Conservation (phyloP, 495 filamentous ascomycete species). For the Xylaria nigripes region DNA sequence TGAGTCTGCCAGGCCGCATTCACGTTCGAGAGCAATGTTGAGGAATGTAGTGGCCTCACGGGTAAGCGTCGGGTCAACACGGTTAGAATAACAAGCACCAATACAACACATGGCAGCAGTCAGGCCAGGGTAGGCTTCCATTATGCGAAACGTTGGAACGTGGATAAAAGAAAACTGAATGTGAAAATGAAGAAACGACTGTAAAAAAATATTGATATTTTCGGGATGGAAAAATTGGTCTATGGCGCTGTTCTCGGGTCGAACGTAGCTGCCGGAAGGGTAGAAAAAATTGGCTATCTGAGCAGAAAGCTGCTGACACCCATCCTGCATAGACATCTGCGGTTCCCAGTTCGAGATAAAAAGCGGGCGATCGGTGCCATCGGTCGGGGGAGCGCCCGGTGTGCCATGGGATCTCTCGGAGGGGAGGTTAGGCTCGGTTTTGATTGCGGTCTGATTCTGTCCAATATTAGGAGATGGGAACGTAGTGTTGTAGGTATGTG, state of each 20-base stretch:
- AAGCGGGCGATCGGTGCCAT: constrained; percentile 27
- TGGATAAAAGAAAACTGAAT: constrained; percentile 63
- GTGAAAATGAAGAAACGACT: constrained; percentile 54
- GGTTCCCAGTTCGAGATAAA: constrained; percentile 36
- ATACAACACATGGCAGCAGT: constrained; percentile 56
- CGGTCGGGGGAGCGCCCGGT: constrained; percentile 33
- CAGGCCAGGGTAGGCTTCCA: constrained; percentile 51
- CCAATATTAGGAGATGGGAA: constrained; percentile 48
- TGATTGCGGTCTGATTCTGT: constrained; percentile 47
- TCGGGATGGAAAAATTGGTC: constrained; percentile 47
- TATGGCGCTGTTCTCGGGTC: constrained; percentile 33
- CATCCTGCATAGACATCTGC: constrained; percentile 36
- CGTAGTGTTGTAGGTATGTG: constrained; percentile 49
- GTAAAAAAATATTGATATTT: constrained; percentile 55
- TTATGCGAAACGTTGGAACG: constrained; percentile 55
- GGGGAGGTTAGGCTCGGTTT: constrained; percentile 38
- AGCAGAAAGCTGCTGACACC: constrained; percentile 42
- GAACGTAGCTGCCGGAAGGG: constrained; percentile 32
- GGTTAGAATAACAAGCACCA: constrained; percentile 58
- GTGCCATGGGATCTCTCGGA: constrained; percentile 34
- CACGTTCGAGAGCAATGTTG: constrained; percentile 40
- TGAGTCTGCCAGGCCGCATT: constrained; percentile 36
- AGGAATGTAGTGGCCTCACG: constrained; percentile 52
- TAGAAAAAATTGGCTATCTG: constrained; percentile 49
- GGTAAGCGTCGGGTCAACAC: constrained; percentile 42